A percentile compares a stretch with the other conserved stretches of the same genome.
phyloP scores from a whole-genome alignment of 257 asterid species.

The Coffea canephora region DNA sequence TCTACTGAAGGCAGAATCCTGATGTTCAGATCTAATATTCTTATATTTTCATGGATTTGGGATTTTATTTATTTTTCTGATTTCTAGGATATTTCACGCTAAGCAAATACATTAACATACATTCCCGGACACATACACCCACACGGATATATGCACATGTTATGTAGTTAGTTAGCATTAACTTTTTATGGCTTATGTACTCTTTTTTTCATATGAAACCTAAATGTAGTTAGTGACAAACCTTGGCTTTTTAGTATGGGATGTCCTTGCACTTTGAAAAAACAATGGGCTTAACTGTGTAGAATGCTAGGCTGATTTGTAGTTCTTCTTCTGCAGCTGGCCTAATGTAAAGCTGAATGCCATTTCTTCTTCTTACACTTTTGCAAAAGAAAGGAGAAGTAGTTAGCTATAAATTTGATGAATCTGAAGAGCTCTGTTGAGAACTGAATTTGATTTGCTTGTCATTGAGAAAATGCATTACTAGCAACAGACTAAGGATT shows the following conservation, averaged over 20 bases:
- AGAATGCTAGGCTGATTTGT: neutral
- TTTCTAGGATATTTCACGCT: neutral
- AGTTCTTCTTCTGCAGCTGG: neutral
- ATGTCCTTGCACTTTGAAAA: neutral
- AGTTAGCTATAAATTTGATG: neutral
- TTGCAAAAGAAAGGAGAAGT: neutral
- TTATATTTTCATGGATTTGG: neutral
- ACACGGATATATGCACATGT: too few relatives aligned
- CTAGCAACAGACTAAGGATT: neutral
- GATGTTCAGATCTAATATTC: neutral
- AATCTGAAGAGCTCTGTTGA: neutral
- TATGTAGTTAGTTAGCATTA: too few relatives aligned
- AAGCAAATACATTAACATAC: too few relatives aligned
- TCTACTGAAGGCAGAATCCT: neutral
- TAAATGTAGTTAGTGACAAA: neutral
- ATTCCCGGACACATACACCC: too few relatives aligned
- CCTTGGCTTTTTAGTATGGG: too few relatives aligned
- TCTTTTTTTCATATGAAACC: neutral
- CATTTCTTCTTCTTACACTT: neutral
- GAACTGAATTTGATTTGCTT: neutral
- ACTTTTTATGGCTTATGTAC: neutral
- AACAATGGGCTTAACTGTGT: neutral
- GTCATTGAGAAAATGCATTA: neutral
- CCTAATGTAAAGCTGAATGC: neutral
- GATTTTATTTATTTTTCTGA: neutral